These are phyloP conservation scores for Waltergamsia citrina DNA, from an alignment of 2,329 filamentous ascomycete species.

Conservation along the genomic window DNA sequence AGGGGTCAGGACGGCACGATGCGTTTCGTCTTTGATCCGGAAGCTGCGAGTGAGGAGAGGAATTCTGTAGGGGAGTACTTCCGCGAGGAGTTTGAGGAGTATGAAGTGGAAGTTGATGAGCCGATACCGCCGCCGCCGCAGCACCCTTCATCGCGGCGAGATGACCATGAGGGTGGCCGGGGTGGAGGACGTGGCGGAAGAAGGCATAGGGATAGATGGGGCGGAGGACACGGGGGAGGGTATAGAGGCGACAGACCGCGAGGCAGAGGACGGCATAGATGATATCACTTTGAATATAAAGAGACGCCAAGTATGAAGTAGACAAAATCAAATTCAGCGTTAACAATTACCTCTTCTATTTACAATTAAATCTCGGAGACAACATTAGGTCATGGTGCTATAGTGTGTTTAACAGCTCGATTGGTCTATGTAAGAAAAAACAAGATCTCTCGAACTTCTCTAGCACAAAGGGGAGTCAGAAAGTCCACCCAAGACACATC, in stretches of 20 bases:
- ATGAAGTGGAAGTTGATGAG: constrained; percentile 70
- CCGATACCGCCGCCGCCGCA: constrained; percentile 23
- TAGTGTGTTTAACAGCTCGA: constrained; percentile 1
- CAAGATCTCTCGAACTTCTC: background rate
- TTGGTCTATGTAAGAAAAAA: background rate
- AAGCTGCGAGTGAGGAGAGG: constrained; percentile 64
- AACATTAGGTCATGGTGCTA: too few relatives aligned
- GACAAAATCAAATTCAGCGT: background rate
- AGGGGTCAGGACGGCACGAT: constrained; percentile 62
- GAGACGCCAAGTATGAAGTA: background rate
- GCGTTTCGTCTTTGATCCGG: constrained; percentile 80
- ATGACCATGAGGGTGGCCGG: constrained; percentile 6
- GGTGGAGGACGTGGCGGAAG: constrained; percentile 8
- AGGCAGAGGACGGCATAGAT: constrained; percentile 1
- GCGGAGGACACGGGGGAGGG: background rate
- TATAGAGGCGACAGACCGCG: background rate
- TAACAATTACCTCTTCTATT: background rate
- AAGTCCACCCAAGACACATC: background rate
- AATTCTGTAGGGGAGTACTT: constrained; percentile 59
- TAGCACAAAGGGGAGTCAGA: background rate
- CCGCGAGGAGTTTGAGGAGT: constrained; percentile 66
- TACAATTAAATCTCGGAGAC: too few relatives aligned
- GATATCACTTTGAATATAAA: too few relatives aligned
- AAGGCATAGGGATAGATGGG: constrained; percentile 4
- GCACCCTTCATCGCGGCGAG: constrained; percentile 4